Base-by-base conservation (phyloP, 352 stramenopile species). In the Phytophthora palmivora region DNA sequence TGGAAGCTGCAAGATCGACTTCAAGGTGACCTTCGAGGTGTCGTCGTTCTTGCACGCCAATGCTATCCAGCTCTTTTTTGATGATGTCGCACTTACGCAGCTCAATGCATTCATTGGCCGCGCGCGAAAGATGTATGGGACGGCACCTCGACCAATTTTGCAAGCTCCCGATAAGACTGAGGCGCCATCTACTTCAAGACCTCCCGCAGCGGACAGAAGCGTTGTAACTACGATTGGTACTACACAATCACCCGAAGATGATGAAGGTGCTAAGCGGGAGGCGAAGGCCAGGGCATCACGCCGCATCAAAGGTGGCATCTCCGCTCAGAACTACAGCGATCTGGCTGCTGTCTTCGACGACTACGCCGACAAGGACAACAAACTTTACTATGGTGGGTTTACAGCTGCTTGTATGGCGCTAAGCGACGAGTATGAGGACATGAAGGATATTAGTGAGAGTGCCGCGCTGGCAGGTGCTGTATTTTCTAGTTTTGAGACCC, bases 51-150 rank as follows among this genome's bases (percentile, higher is more conserved):
- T 94, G 19, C 86, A 92, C 55, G 76, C 82, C 12, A 91, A 92
- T 50, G 83, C 86, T 15, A 92, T 94, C 34, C 74, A 91, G 54
- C 70, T 94, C 30, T 94, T 94, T 65, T 94, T 94, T 52, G 86
- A 94, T 63, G 86, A 94, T 53, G 83, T 94, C 22, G 82, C 86
- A 18, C 72, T 86, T 24, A 89, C 81, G 19, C 86, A 94, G 45
- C 70, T 94, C 12, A 94, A 92, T 57, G 86, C 86, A 11, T 94
- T 94, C 53, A 90, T 94, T 48, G 73, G 70, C 10, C 83, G 84
- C 16, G 73, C 82, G 1, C 67, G 70, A 8, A 89, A 91, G 58
- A 58, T 87, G 1, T 77, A 93, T 44, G 70, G 67, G 12, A 57
- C 70, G 9, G 21, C 53, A 1, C 44, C 72, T 37, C 67, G 73